Percentiles rank a stretch among this genome's conserved stretches.
Conservation (phyloP, 768 basidiomycete genomes). For the Calvatia gigantea region DNA sequence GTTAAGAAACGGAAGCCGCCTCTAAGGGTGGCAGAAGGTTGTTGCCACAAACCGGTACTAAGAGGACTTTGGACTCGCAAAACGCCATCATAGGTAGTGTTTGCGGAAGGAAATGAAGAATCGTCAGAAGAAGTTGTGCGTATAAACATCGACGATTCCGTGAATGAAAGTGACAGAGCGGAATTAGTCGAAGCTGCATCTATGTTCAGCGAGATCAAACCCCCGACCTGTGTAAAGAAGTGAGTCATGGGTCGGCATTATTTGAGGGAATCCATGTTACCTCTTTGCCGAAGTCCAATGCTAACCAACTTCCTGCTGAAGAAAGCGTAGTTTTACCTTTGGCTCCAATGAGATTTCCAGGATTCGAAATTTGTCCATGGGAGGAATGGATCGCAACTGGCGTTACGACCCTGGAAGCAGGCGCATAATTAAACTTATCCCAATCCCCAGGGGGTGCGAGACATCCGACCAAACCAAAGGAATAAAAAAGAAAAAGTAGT, state of each 20-base stretch:
- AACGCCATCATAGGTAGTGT: slow-evolving; percentile 39
- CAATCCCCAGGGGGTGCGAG: slow-evolving; percentile 46
- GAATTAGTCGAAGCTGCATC: slow-evolving; percentile 28
- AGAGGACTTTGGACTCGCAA: slow-evolving; percentile 34
- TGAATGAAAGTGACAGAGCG: slow-evolving; percentile 49
- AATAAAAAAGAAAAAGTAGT: background rate
- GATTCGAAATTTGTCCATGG: slow-evolving; percentile 31
- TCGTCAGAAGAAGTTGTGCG: slow-evolving; percentile 51
- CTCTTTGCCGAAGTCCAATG: slow-evolving; percentile 55
- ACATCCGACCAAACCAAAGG: background rate
- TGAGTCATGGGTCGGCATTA: background rate
- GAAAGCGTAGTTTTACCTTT: slow-evolving; percentile 35
- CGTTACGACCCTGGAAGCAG: slow-evolving; percentile 41
- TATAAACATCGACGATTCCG: slow-evolving; percentile 55
- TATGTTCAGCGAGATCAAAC: slow-evolving; percentile 47
- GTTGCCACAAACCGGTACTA: slow-evolving; percentile 40
- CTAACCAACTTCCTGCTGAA: slow-evolving; percentile 41
- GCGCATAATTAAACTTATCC: slow-evolving; percentile 51
- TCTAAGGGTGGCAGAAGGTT: slow-evolving; percentile 39
- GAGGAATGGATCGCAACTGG: slow-evolving; percentile 35
- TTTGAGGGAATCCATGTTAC: slow-evolving; percentile 23
- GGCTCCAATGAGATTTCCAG: slow-evolving; percentile 30
- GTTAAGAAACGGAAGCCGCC: slow-evolving; percentile 56
- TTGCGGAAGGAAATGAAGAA: slow-evolving; percentile 44
- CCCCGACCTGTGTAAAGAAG: slow-evolving; percentile 39